Percentiles rank a stretch among this genome's conserved stretches.
Conservation (phyloP, 345 rosid species). For the Aquilaria sinensis region DNA sequence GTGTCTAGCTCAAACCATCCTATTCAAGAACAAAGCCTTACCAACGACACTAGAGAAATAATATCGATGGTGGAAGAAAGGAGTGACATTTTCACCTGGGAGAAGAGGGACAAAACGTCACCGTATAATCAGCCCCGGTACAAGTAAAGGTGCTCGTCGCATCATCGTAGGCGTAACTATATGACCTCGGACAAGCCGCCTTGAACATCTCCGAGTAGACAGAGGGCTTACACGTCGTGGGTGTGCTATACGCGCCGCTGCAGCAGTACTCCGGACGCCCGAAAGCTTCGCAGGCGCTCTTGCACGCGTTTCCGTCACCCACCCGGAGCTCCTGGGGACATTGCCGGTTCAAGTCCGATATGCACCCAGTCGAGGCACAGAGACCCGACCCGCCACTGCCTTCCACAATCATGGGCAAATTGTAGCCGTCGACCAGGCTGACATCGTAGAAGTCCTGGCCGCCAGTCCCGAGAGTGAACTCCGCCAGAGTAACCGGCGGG, state of each 20-base stretch:
- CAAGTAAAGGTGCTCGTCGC: conserved; percentile 92
- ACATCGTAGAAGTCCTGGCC: conserved; percentile 95
- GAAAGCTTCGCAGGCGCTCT: conserved; percentile 93
- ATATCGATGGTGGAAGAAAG: no score
- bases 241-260: conserved; percentile 88
- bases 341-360: conserved; percentile 60
- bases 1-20: no score
- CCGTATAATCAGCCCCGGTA: conserved; percentile 76
- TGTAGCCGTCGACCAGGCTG: conserved; percentile 93
- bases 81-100: conserved; percentile 42
- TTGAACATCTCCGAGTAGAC: conserved; percentile 89
- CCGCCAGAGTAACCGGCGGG: conserved; percentile 80
- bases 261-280: conserved; percentile 93
- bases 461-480: conserved; percentile 75
- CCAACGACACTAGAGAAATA: no score
- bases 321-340: conserved; percentile 73
- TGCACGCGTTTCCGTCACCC: conserved; percentile 71
- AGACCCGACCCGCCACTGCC: conserved; percentile 72
- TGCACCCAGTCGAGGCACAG: conserved; percentile 78
- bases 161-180: conserved; percentile 94
- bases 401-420: conserved; percentile 74
- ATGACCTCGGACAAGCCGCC: conserved; percentile 85
- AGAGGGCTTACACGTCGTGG: conserved; percentile 76
- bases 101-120: conserved; percentile 93
- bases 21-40: no score